These are phyloP conservation scores for Vigna angularis DNA, from an alignment of 306 rosid genomes.

Conservation along the genomic window DNA sequence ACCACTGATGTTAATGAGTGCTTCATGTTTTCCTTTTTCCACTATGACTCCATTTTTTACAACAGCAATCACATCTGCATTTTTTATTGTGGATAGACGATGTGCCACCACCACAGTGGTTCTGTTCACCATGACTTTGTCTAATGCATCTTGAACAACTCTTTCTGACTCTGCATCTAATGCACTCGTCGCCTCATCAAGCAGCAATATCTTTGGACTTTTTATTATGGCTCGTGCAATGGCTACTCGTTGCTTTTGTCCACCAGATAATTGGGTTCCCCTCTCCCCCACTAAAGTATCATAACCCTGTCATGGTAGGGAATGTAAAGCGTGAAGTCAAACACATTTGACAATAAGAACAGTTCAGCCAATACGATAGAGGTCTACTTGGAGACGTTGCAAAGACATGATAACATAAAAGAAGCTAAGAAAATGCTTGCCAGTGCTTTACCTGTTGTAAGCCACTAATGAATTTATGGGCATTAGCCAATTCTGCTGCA, in stretches of 20 bases:
- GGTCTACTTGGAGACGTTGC: not conserved
- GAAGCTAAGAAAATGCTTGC: not conserved
- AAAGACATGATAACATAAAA: not conserved
- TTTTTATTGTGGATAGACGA: constrained; percentile 80
- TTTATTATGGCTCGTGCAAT: constrained; percentile 86
- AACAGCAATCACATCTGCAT: constrained; percentile 86
- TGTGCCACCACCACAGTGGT: constrained; percentile 90
- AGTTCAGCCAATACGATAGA: not conserved
- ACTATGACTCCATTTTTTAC: constrained; percentile 87
- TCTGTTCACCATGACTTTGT: constrained; percentile 75
- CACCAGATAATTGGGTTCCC: constrained; percentile 84
- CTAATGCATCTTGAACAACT: constrained; percentile 90
- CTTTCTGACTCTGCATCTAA: constrained; percentile 86
- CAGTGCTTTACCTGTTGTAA: constrained; percentile 61
- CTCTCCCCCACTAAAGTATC: constrained; percentile 86
- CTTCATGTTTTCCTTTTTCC: constrained; percentile 83
- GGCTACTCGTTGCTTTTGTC: constrained; percentile 88
- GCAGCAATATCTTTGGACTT: constrained; percentile 74
- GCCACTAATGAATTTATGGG: constrained; percentile 80
- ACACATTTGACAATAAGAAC: not conserved
- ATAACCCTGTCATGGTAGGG: constrained; percentile 55
- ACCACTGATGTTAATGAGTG: constrained; percentile 59
- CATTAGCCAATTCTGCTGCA: constrained; percentile 83
- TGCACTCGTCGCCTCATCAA: constrained; percentile 94
- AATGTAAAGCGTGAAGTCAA: constrained; percentile 14